Conservation (phyloP, 129 eudicot species). For the Escallonia rubra region DNA sequence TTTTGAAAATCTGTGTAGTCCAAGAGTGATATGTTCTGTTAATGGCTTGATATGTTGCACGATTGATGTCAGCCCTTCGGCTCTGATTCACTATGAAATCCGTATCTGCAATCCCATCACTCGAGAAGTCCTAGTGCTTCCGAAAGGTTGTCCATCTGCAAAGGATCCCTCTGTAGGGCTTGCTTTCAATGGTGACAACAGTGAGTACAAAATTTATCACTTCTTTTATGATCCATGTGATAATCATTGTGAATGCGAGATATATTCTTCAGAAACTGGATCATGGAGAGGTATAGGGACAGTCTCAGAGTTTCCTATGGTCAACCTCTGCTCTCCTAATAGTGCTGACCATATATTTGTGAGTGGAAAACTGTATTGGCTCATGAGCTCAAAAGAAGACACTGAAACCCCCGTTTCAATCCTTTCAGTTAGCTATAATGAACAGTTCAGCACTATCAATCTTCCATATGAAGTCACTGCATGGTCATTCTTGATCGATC, state of each 20-base stretch:
- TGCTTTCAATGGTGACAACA: neutral
- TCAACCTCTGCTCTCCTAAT: neutral
- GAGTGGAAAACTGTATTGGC: constrained; percentile 22
- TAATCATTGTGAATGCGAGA: constrained; percentile 11
- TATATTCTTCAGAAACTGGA: constrained; percentile 12
- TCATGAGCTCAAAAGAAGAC: neutral
- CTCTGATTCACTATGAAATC: neutral
- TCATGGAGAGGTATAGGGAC: constrained; percentile 6
- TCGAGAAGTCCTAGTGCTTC: constrained; percentile 19
- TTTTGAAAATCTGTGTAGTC: neutral
- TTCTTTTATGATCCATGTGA: constrained; percentile 12
- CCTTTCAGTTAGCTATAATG: constrained; percentile 11
- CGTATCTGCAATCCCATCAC: constrained; percentile 17
- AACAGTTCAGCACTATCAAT: neutral
- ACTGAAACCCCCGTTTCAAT: neutral
- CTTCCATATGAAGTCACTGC: neutral
- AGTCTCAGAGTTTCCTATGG: neutral
- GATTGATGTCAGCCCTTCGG: neutral
- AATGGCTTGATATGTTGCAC: constrained; percentile 17
- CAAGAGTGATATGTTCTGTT: constrained; percentile 4
- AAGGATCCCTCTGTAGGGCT: constrained; percentile 5
- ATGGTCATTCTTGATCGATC: constrained; percentile 1
- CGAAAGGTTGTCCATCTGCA: constrained; percentile 5
- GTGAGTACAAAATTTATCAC: constrained; percentile 9
- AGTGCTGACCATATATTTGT: constrained; percentile 3